Conservation (phyloP, 2,329 filamentous ascomycete genomes). For the Colletotrichum sp. region DNA sequence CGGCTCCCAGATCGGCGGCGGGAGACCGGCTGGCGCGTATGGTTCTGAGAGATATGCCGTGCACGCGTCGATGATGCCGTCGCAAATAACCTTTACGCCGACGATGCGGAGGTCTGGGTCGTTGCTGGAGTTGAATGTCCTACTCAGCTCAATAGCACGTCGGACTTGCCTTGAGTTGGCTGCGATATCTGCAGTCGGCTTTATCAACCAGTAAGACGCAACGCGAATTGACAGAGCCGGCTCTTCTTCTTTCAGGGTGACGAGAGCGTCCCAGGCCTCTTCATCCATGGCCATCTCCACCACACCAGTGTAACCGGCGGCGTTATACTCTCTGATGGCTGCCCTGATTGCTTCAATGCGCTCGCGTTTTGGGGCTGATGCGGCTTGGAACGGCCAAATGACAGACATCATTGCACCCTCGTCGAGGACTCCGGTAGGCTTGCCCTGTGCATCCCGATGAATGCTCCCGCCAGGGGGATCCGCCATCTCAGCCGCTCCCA, state of each 20-base stretch:
- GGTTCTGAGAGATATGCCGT: constrained; percentile 66
- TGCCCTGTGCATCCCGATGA: constrained; percentile 41
- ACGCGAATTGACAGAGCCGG: constrained; percentile 37
- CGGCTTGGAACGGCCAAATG: constrained; percentile 46
- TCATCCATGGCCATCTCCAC: constrained; percentile 57
- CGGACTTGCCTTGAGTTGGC: constrained; percentile 41
- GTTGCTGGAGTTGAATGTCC: constrained; percentile 36
- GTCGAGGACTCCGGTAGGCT: constrained; percentile 43
- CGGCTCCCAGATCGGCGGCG: constrained; percentile 60
- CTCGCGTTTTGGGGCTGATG: constrained; percentile 38
- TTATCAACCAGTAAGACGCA: constrained; percentile 50
- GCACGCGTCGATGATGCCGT: constrained; percentile 70
- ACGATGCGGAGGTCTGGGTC: constrained; percentile 54
- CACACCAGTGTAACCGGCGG: constrained; percentile 46
- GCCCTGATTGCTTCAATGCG: constrained; percentile 39
- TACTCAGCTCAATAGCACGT: constrained; percentile 40
- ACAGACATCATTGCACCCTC: constrained; percentile 45
- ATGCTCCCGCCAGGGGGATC: constrained; percentile 47
- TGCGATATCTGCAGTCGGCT: constrained; percentile 35
- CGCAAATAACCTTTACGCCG: constrained; percentile 69
- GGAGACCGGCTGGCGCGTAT: constrained; percentile 54
- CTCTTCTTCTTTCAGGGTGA: constrained; percentile 16
- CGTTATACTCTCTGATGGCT: constrained; percentile 42
- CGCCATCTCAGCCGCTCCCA: constrained; percentile 41
- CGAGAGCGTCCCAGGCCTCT: constrained; percentile 44